A percentile compares a stretch with the other conserved stretches of the same genome.
Evolutionary conservation across 2,329 filamentous ascomycete genomes (phyloP).

Genomic region (Ophiostoma sp.): DNA sequence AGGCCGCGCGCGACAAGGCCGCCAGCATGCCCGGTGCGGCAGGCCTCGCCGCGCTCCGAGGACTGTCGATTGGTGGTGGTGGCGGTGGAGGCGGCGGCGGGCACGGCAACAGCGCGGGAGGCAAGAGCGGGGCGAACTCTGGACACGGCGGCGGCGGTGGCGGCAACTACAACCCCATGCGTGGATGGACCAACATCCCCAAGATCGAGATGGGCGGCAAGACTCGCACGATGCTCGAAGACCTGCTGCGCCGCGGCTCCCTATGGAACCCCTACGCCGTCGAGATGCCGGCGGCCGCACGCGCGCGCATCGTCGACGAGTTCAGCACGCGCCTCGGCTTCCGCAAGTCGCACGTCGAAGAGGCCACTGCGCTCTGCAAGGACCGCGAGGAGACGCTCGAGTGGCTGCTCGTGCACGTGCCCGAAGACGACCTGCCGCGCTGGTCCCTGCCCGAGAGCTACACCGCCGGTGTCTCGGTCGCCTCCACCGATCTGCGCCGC

Average conservation of each 20-base stretch:
- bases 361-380: constrained; percentile 81
- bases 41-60: constrained; percentile 48
- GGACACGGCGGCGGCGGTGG: constrained; percentile 27
- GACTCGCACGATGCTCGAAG: constrained; percentile 73
- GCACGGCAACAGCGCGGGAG: constrained; percentile 26
- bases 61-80: constrained; percentile 32
- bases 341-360: constrained; percentile 79
- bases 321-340: constrained; percentile 72
- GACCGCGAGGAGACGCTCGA: constrained; percentile 89
- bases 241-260: constrained; percentile 67
- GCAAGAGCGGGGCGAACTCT: neutral
- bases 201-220: constrained; percentile 89
- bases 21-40: constrained; percentile 56
- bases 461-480: constrained; percentile 81
- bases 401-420: constrained; percentile 94
- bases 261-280: constrained; percentile 83
- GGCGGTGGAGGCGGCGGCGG: constrained; percentile 28
- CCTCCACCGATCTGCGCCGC: constrained; percentile 70
- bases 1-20: constrained; percentile 62
- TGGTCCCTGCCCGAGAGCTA: constrained; percentile 94
- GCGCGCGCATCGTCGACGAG: constrained; percentile 61
- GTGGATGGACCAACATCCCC: constrained; percentile 76
- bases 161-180: constrained; percentile 41
- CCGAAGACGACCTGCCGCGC: constrained; percentile 88
- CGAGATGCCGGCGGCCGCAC: constrained; percentile 54